Percentiles rank a stretch among this genome's conserved stretches.
These are phyloP conservation scores for Sclerotinia trifoliorum DNA, from an alignment of 2,329 filamentous ascomycete genomes.

Conservation along the genomic window DNA sequence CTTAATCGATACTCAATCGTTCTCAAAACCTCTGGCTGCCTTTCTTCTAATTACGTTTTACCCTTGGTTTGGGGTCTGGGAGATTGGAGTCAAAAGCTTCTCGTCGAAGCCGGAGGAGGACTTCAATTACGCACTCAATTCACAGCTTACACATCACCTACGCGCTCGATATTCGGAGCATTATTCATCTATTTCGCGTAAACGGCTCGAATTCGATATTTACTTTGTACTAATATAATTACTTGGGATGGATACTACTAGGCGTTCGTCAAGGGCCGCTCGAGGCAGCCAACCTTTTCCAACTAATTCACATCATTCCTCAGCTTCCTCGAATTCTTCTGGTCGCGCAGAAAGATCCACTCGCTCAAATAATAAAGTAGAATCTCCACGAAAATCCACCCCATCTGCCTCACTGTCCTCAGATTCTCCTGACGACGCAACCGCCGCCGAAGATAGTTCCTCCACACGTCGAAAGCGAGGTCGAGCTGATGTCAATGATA, in stretches of 20 bases:
- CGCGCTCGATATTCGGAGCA: constrained; percentile 15
- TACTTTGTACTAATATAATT: constrained; percentile 22
- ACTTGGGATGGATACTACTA: constrained; percentile 56
- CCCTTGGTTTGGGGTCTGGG: constrained; percentile 16
- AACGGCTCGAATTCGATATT: neutral
- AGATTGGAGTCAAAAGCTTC: constrained; percentile 19
- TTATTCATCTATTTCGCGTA: constrained; percentile 12
- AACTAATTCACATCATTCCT: constrained; percentile 72
- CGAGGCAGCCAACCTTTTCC: constrained; percentile 69
- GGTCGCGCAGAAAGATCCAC: constrained; percentile 72
- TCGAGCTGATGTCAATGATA: constrained; percentile 44
- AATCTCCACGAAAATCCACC: constrained; percentile 72
- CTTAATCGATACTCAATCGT: constrained; percentile 17
- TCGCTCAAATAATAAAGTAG: constrained; percentile 68
- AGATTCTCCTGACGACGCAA: constrained; percentile 61
- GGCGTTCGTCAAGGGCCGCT: constrained; percentile 89
- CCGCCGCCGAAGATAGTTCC: constrained; percentile 58
- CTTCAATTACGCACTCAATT: constrained; percentile 26
- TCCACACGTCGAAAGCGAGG: constrained; percentile 77
- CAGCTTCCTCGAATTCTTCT: constrained; percentile 74
- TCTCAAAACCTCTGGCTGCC: constrained; percentile 5
- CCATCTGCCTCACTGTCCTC: constrained; percentile 72
- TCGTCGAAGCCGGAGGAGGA: constrained; percentile 21
- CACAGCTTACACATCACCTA: constrained; percentile 17
- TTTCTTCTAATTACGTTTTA: constrained; percentile 10